Evolutionary conservation across 129 eudicot species (phyloP), one percentile per base, ranked within the genome.

Genomic region (Helianthus tuberosus): DNA sequence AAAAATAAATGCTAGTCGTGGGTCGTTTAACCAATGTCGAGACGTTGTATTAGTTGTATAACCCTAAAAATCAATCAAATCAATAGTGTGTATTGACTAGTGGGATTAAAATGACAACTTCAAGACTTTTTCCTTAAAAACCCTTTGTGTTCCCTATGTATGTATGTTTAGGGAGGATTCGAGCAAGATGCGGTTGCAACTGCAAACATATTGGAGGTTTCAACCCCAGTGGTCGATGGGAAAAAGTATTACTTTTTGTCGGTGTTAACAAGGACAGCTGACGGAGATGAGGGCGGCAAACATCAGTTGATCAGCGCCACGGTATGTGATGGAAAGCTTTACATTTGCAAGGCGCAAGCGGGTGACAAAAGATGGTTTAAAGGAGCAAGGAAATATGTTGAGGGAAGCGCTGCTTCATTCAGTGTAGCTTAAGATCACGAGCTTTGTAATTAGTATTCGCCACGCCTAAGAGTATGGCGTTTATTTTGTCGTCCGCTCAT

Each of bases 291-390:
- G 70, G 99, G 99, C 6, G 99, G 99, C 53, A 94, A 91, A 69
- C 99, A 94, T 82, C 99, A 94, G 57, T 53, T 94, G 76, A 86
- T 86, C 25, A 79, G 74, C 11, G 92, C 96, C 71, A 86, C 89
- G 0, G 92, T 86, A 25, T 46, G 75, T 3, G 89, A 75, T 20
- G 96, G 97, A 10, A 92, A 93, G 81, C 96, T 91, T 13, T 89
- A 89, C 71, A 91, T 91, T 23, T 85, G 91, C 91, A 92, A 92
- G 87, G 91, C 98, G 3, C 94, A 92, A 83, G 96, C 98, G 3
- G 96, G 98, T 43, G 98, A 92, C 86, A 89, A 92, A 81, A 85
- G 98, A 85, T 92, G 98, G 98, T 92, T 92, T 70, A 92, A 92
- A 62, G 96, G 98, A 72, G 96, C 98, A 16, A 87, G 65, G 89